Percentiles rank a stretch among this genome's conserved stretches.
These are phyloP conservation scores for Aureobasidium mangrovei DNA, from an alignment of 2,329 filamentous ascomycete species.

Conservation along the genomic window DNA sequence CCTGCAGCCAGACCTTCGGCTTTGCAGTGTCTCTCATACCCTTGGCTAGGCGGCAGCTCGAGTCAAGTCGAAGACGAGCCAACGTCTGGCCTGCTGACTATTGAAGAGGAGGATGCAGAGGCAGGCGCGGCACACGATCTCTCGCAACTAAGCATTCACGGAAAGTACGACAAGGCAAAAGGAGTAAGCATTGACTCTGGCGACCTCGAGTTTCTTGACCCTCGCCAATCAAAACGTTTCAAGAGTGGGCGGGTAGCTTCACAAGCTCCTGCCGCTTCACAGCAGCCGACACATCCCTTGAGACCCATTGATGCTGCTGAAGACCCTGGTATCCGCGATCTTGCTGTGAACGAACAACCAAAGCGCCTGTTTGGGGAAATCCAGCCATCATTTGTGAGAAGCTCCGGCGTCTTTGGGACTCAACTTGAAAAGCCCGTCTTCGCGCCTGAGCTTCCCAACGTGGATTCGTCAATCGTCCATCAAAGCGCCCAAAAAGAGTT, in stretches of 20 bases:
- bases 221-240: slow-evolving; percentile 37
- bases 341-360: neutral
- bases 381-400: slow-evolving; percentile 45
- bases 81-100: slow-evolving; percentile 29
- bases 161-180: slow-evolving; percentile 17
- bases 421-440: neutral
- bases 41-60: slow-evolving; percentile 57
- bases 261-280: slow-evolving; percentile 14
- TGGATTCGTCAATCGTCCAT: neutral
- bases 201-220: slow-evolving; percentile 31
- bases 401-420: slow-evolving; percentile 32
- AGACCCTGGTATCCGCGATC: neutral
- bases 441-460: neutral
- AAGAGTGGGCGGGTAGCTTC: slow-evolving; percentile 24
- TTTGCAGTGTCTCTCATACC: slow-evolving; percentile 57
- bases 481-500: neutral
- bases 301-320: neutral
- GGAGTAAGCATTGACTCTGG: slow-evolving; percentile 28
- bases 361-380: slow-evolving; percentile 52
- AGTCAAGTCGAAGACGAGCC: slow-evolving; percentile 24
- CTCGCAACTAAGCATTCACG: slow-evolving; percentile 54
- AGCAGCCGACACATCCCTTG: neutral
- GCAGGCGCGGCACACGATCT: slow-evolving; percentile 45
- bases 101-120: slow-evolving; percentile 54
- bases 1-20: slow-evolving; percentile 71